Evolutionary conservation across 75 land plant genomes (phyloP), one percentile per base, ranked within the genome.

Genomic region (Gnetum montanum): DNA sequence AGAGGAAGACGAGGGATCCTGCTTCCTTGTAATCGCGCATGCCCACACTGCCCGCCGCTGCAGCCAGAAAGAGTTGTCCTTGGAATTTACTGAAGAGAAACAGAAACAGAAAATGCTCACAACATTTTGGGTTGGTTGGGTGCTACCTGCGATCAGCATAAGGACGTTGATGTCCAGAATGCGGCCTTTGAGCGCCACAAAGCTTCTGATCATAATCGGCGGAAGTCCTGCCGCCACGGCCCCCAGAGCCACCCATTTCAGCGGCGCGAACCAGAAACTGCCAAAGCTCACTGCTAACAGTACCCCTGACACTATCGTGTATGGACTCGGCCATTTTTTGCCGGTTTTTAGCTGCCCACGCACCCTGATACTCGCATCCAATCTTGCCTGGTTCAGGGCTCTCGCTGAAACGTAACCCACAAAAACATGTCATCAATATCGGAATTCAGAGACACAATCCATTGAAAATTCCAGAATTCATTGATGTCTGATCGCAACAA

Each of bases 101-200:
- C n/a, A n/a, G n/a, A n/a, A n/a, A n/a, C n/a, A n/a, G n/a, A n/a
- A n/a, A n/a, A n/a, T n/a, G n/a, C n/a, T n/a, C n/a, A n/a, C n/a
- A n/a, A n/a, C n/a, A n/a, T n/a, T n/a, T n/a, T n/a, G n/a, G n/a
- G n/a, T n/a, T n/a, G n/a, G n/a, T 26, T 22, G 34, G 23, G 13
- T 19, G 29, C 19, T 52, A 70, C 85, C 85, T 77, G 76, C 91
- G 57, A 90, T 79, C 3, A 90, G 48, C 62, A 78, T 67, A 34
- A 91, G 92, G 27, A 76, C 76, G 72, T 91, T 91, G 61, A 87
- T 71, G 50, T 91, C 97, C 11, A 87, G 59, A n/a, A 65, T 71
- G 16, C 67, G 33, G n/a, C 77, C 61, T 8, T 70, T 23, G 8
- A 84, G 3, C 3, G 89, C 73, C 1, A 73, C 76, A 3, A 78